These are phyloP conservation scores for Dryadomyces quercivorus DNA, from an alignment of 2,329 filamentous ascomycete species.

Conservation along the genomic window DNA sequence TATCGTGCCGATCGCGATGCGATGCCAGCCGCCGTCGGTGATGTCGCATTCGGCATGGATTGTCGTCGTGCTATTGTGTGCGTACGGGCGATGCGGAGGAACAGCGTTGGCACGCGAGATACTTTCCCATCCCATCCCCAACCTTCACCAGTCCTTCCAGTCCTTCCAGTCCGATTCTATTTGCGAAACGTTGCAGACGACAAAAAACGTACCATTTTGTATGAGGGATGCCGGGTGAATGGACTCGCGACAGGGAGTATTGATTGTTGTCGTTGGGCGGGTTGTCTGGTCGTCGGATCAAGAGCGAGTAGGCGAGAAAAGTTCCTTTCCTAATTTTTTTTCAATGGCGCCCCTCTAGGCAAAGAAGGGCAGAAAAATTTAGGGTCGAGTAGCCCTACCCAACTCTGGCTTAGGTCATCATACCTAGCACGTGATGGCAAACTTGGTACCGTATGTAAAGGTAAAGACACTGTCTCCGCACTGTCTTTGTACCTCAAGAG, in stretches of 20 bases:
- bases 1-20: no score
- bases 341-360: constrained; percentile 1
- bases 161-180: background rate
- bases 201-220: constrained; percentile 11
- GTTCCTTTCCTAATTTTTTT: constrained; percentile 8
- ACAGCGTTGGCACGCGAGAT: background rate
- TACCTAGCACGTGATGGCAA: no score
- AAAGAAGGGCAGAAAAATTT: constrained; percentile 9
- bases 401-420: background rate
- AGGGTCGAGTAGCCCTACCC: constrained; percentile 12
- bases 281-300: constrained; percentile 8
- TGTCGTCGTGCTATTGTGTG: no score
- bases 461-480: no score
- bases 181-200: background rate
- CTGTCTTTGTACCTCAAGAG: no score
- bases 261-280: constrained; percentile 9
- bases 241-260: constrained; percentile 7
- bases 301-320: constrained; percentile 13
- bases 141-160: background rate
- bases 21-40: no score
- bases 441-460: no score
- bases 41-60: no score
- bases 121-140: background rate
- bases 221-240: constrained; percentile 3
- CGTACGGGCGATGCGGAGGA: no score